These are phyloP conservation scores for Lipomyces orientalis DNA, from an alignment of 805 yeast genomes.

Conservation along the genomic window DNA sequence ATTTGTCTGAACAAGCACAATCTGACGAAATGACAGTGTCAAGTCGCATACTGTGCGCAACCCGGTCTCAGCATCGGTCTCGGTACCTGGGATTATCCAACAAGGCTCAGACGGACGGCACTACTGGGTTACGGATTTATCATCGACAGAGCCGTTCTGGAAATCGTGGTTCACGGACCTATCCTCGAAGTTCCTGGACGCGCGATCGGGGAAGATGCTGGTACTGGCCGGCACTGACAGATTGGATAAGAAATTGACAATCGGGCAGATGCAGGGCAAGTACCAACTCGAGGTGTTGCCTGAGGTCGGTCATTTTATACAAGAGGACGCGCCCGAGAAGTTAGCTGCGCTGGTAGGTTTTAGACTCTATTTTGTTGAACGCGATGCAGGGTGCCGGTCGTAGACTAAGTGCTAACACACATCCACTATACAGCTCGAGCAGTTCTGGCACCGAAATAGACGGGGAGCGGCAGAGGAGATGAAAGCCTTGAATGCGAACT, in stretches of 20 bases:
- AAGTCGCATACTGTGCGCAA: slow-evolving; percentile 59
- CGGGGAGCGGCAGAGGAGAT: slow-evolving; percentile 28
- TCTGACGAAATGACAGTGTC: slow-evolving; percentile 42
- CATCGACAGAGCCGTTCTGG: slow-evolving; percentile 74
- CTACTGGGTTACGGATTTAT: slow-evolving; percentile 70
- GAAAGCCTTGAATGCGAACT: not conserved
- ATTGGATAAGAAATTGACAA: slow-evolving; percentile 80
- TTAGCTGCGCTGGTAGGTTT: slow-evolving; percentile 51
- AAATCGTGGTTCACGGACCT: slow-evolving; percentile 74
- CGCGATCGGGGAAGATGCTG: slow-evolving; percentile 68
- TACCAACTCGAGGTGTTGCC: slow-evolving; percentile 85
- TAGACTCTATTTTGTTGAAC: not conserved
- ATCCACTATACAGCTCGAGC: slow-evolving; percentile 5
- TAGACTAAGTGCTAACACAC: not conserved
- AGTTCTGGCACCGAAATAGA: slow-evolving; percentile 30
- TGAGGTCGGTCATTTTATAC: slow-evolving; percentile 91
- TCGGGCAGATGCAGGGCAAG: slow-evolving; percentile 97
- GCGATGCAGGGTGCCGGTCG: not conserved
- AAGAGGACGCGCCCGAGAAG: slow-evolving; percentile 82
- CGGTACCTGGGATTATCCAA: slow-evolving; percentile 74
- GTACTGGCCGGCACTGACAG: slow-evolving; percentile 89
- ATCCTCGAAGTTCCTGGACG: slow-evolving; percentile 58
- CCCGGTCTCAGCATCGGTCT: slow-evolving; percentile 65
- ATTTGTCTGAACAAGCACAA: not conserved
- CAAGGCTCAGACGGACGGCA: slow-evolving; percentile 37